These are phyloP conservation scores for Trichoderma lentiforme DNA, from an alignment of 2,329 filamentous ascomycete species.

Conservation along the genomic window DNA sequence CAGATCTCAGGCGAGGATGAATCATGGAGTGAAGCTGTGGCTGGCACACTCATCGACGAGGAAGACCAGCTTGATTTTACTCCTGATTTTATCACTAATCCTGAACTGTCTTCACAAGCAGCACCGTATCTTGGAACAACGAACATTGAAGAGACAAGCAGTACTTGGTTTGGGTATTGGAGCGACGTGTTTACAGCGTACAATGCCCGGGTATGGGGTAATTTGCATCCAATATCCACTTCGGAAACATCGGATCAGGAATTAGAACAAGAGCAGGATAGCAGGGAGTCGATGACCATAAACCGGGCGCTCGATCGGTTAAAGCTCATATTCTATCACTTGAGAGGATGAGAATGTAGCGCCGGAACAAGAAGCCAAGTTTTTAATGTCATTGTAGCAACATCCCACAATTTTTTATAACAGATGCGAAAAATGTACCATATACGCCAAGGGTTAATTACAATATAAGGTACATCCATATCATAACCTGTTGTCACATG, in stretches of 20 bases:
- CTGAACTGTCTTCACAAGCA: not conserved
- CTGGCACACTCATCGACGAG: not conserved
- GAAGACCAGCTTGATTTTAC: not conserved
- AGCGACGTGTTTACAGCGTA: not conserved
- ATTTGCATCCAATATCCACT: not conserved
- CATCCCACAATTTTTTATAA: not conserved
- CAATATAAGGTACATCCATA: not conserved
- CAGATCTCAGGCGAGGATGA: not conserved
- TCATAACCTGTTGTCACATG: not conserved
- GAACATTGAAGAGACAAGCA: not conserved
- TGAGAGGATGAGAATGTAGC: not conserved
- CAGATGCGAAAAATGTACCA: not conserved
- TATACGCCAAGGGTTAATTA: not conserved
- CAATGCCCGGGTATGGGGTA: conserved; percentile 9
- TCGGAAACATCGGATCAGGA: not conserved
- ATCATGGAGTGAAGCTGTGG: not conserved
- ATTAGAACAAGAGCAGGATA: not conserved
- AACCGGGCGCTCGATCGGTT: not conserved
- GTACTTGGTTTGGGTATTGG: conserved; percentile 1
- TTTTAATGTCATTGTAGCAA: not conserved
- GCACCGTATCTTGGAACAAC: not conserved
- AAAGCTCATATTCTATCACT: not conserved
- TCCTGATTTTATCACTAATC: not conserved
- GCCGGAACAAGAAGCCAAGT: not conserved
- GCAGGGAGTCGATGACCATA: not conserved